Evolutionary conservation across 2,329 filamentous ascomycete species (phyloP).

Genomic region (Cladosporium sp.): DNA sequence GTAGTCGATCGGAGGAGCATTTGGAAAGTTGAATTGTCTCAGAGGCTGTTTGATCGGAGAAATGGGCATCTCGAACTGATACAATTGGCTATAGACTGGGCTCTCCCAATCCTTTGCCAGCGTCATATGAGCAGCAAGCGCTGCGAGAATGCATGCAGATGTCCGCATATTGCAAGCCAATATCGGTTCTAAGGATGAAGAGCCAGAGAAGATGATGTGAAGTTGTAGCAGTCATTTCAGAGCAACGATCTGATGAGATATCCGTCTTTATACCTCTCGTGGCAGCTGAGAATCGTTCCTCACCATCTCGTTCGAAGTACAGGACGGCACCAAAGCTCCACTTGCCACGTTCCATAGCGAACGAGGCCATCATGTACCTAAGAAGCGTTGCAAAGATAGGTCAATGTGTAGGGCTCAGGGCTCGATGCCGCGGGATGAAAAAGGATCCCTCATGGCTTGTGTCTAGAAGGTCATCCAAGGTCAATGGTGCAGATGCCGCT

Average conservation of each 20-base stretch:
- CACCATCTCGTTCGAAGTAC: background rate
- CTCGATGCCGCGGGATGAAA: background rate
- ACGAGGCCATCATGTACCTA: background rate
- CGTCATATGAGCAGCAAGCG: background rate
- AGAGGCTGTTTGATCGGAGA: constrained; percentile 27
- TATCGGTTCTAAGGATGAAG: background rate
- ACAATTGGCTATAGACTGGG: constrained; percentile 27
- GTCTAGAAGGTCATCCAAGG: background rate
- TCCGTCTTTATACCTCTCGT: background rate
- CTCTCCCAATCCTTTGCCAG: constrained; percentile 22
- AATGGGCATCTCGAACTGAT: constrained; percentile 26
- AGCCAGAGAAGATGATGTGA: background rate
- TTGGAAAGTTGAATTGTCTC: constrained; percentile 32
- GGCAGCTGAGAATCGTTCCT: background rate
- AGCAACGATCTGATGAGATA: background rate
- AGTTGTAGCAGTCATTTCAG: background rate
- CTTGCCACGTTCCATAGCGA: background rate
- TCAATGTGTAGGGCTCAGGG: background rate
- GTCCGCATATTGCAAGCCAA: background rate
- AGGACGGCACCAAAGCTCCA: background rate
- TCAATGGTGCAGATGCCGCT: background rate
- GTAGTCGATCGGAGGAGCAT: constrained; percentile 42
- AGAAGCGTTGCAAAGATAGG: background rate
- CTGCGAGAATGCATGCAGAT: background rate
- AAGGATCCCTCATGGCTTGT: background rate